phyloP scores from a whole-genome alignment of 2,329 filamentous ascomycete genomes.

The Ustulina deusta region DNA sequence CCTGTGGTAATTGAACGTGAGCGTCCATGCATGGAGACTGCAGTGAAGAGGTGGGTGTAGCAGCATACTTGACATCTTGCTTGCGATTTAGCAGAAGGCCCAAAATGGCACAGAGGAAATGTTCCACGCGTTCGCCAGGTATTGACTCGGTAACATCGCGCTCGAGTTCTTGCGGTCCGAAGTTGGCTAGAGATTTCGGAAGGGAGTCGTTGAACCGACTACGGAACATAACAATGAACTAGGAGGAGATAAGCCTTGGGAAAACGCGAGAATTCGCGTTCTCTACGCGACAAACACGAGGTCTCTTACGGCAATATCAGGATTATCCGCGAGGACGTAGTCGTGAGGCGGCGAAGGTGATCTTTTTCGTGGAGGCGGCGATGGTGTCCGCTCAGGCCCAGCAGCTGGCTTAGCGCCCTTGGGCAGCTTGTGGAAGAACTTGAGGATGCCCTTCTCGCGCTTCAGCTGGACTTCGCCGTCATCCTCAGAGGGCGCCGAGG shows the following conservation, averaged over 20 bases:
- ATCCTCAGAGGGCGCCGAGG: constrained; percentile 65
- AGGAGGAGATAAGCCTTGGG: constrained; percentile 51
- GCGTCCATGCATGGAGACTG: constrained; percentile 25
- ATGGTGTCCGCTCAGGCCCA: constrained; percentile 65
- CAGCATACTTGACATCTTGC: constrained; percentile 94
- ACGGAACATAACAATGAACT: constrained; percentile 99
- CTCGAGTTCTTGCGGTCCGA: constrained; percentile 96
- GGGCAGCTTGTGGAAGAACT: constrained; percentile 73
- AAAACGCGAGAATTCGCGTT: constrained; percentile 68
- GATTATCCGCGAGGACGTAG: constrained; percentile 88
- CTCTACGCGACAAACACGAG: constrained; percentile 56
- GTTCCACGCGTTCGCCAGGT: constrained; percentile 87
- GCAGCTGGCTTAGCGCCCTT: constrained; percentile 54
- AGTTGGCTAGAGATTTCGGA: constrained; percentile 85
- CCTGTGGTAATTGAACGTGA: constrained; percentile 61
- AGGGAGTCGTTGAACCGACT: constrained; percentile 92
- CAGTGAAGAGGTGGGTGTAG: constrained; percentile 37
- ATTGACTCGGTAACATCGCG: constrained; percentile 80
- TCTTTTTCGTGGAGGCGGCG: constrained; percentile 79
- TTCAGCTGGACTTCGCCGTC: constrained; percentile 64
- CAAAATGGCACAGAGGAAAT: constrained; percentile 88
- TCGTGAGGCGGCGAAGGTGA: constrained; percentile 91
- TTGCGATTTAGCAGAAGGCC: constrained; percentile 94
- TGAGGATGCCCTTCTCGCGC: constrained; percentile 70
- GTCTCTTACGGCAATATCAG: constrained; percentile 87